Base-by-base conservation (phyloP, 2,329 filamentous ascomycete genomes). In the Neofusicoccum parvum region DNA sequence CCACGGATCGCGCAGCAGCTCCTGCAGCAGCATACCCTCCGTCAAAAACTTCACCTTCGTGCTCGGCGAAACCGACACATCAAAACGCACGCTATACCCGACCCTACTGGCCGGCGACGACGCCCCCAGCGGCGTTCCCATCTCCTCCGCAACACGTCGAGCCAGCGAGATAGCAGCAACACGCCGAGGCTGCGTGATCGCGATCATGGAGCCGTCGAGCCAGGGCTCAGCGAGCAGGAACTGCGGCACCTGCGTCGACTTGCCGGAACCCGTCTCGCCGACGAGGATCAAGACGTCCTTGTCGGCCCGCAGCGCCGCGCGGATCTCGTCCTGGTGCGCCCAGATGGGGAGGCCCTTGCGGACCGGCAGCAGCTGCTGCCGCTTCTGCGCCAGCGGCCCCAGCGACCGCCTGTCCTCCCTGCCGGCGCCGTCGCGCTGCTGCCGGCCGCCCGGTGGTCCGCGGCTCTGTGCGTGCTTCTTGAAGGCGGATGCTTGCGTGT, bases 241-340 rank as follows among this genome's bases (percentile, higher is more conserved):
- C 73, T 98, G 95, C 0, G 95, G 94, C 0, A 97, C 89, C 78
- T 99, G 95, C 0, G 95, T 99, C 81, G 92, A 96, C 80, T 99
- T 99, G 75, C 95, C 95, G 14, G 92, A 96, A 75, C 95, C 95
- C 0, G 95, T 99, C 77, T 98, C 94, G 80, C 94, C 94, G 2
- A 95, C 90, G 14, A 99, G 81, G 0, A 99, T 84, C 60, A 99
- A 85, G 1, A 97, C 87, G 72, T 96, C 87, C 68, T 87, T 88
- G 39, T 86, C 73, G 15, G 75, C 80, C 12, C 81, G 81, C 6
- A 97, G 79, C 2, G 86, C 82, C 15, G 82, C 74, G 41, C 88
- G 87, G 58, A 97, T 96, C 32, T 89, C 85, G 39, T 88, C 82
- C 54, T 87, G 87, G 69, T 93, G 86, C 3, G 85, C 80, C 87